Evolutionary conservation across 2,329 filamentous ascomycete species (phyloP).

Genomic region (Aspergillus chevalieri): DNA sequence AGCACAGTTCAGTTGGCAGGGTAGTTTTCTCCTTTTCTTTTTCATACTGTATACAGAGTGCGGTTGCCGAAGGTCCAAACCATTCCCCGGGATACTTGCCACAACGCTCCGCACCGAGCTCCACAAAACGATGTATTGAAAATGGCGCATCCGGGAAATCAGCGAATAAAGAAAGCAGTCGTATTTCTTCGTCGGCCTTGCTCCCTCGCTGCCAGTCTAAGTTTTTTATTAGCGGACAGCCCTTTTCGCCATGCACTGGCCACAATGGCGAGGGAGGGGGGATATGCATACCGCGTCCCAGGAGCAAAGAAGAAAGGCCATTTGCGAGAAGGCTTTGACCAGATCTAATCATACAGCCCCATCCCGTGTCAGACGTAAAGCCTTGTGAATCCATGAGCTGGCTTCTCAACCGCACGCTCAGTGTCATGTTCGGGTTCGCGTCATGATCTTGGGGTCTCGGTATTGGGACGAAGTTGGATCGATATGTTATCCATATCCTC

Average conservation of each 20-base stretch:
- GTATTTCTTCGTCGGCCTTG: slow-evolving; percentile 55
- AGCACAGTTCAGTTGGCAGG: slow-evolving; percentile 1
- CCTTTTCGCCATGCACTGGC: neutral
- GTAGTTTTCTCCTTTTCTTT: slow-evolving; percentile 5
- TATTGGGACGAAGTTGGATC: slow-evolving; percentile 78
- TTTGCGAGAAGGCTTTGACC: slow-evolving; percentile 92
- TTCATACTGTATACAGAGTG: slow-evolving; percentile 82
- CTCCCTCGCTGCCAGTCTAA: slow-evolving; percentile 68
- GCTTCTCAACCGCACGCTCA: slow-evolving; percentile 76
- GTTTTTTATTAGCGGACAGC: slow-evolving; percentile 14
- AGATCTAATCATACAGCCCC: slow-evolving; percentile 98
- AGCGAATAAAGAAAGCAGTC: slow-evolving; percentile 74
- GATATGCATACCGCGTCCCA: slow-evolving; percentile 68
- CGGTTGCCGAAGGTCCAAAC: slow-evolving; percentile 97
- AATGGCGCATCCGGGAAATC: slow-evolving; percentile 82
- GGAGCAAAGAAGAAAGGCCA: slow-evolving; percentile 61
- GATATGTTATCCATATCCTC: slow-evolving; percentile 92
- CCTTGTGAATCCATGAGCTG: slow-evolving; percentile 71
- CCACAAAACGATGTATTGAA: slow-evolving; percentile 90
- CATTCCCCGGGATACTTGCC: slow-evolving; percentile 95
- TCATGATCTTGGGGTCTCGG: slow-evolving; percentile 69
- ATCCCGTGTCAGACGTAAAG: slow-evolving; percentile 90
- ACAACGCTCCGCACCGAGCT: slow-evolving; percentile 77
- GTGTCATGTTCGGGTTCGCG: slow-evolving; percentile 65
- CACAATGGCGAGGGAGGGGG: neutral